Conservation (phyloP, 192 early-diverging fungal genomes). For the Backusella mclennaniae region DNA sequence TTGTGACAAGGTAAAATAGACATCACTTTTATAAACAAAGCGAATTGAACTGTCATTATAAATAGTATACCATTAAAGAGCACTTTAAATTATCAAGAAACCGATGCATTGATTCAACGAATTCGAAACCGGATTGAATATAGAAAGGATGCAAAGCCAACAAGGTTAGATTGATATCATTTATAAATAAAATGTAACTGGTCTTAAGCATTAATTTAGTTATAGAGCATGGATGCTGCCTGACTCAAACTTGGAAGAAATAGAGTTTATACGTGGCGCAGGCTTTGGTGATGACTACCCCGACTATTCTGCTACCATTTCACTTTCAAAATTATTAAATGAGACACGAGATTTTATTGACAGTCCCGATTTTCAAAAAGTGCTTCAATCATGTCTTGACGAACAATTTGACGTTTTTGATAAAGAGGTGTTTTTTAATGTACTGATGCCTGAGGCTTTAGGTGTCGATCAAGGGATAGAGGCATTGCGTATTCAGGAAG, state of each 20-base stretch:
- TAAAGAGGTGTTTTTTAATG: conserved; percentile 33
- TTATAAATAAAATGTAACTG: too few relatives aligned
- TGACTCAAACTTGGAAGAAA: conserved; percentile 54
- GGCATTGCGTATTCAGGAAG: conserved; percentile 8
- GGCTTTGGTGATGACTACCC: conserved; percentile 39
- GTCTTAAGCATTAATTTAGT: conserved; percentile 14
- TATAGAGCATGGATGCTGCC: conserved; percentile 63
- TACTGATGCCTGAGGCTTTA: conserved; percentile 26
- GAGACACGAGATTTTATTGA: conserved; percentile 90
- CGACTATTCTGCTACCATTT: conserved; percentile 16
- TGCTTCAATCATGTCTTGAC: conserved; percentile 39
- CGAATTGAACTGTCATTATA: too few relatives aligned
- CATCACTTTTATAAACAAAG: too few relatives aligned
- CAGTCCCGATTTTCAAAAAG: conserved; percentile 49
- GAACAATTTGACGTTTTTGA: conserved; percentile 45
- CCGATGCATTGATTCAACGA: conserved; percentile 47
- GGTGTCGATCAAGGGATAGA: conserved; percentile 53
- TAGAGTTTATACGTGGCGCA: conserved; percentile 57
- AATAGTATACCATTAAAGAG: conserved; percentile 60
- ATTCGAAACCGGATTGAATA: conserved; percentile 58
- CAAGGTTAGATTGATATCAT: conserved; percentile 13
- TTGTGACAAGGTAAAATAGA: conserved; percentile 48
- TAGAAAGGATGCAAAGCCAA: conserved; percentile 32
- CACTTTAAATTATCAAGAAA: conserved; percentile 57
- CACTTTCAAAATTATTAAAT: conserved; percentile 73